Percentiles rank a stretch among this genome's conserved stretches.
These are phyloP conservation scores for Agapanthus africanus DNA, from an alignment of 106 monocot species.

Conservation along the genomic window DNA sequence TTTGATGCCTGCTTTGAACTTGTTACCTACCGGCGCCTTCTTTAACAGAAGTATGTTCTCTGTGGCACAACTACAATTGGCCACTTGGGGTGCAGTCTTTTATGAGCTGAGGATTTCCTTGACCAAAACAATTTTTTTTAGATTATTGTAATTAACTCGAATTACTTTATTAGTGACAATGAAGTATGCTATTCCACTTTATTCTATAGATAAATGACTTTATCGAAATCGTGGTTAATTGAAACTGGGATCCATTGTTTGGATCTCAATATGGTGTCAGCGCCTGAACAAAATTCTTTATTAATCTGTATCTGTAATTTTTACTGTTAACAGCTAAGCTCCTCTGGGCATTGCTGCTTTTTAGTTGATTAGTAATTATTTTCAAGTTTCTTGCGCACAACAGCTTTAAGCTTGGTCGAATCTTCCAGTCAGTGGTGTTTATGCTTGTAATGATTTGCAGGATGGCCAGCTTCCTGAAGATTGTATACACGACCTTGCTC, in stretches of 20 bases:
- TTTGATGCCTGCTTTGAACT: too few species aligned
- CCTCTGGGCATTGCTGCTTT: neutral
- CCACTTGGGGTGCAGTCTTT: too few species aligned
- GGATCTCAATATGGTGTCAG: neutral
- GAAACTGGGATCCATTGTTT: neutral
- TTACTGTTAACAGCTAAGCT: neutral
- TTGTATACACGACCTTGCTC: constrained; percentile 84
- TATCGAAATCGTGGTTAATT: neutral
- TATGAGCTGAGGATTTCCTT: too few species aligned
- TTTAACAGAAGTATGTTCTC: too few species aligned
- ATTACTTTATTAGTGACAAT: too few species aligned
- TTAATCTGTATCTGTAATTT: neutral
- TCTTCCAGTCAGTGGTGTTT: neutral
- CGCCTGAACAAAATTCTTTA: neutral
- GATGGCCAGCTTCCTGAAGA: constrained; percentile 79
- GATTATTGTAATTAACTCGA: too few species aligned
- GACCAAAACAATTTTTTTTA: too few species aligned
- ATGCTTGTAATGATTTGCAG: constrained; percentile 30
- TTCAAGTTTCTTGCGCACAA: neutral
- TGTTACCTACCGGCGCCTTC: too few species aligned
- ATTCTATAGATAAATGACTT: too few species aligned
- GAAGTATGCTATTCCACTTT: too few species aligned
- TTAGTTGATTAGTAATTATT: neutral
- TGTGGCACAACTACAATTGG: too few species aligned
- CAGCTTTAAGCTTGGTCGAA: neutral